Base-by-base conservation (phyloP, 2,329 filamentous ascomycete genomes). In the Trematosphaeria pertusa region DNA sequence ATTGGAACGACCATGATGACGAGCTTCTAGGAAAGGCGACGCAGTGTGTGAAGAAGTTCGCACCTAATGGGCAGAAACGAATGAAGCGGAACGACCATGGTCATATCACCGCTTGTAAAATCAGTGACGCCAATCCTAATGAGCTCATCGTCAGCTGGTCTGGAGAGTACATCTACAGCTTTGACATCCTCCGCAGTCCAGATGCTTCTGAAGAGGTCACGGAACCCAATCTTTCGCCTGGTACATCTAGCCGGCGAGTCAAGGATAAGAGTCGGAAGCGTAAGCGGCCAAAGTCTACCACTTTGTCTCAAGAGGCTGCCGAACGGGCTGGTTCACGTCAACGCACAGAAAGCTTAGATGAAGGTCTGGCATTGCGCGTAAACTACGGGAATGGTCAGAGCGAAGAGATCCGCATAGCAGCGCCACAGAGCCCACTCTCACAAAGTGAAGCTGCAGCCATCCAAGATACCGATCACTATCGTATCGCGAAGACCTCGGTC, bases 81-180 rank as follows among this genome's bases (percentile, higher is more conserved):
- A 81, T 82, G 77, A 67, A 73, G 45, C 73, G 74, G 34, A 74
- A 73, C 46, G 81, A 85, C 43, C 80, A 80, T 50, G 82, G 84
- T 4, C 84, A 87, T 57, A 87, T 88, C 59, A 87, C 85, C 2
- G 84, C 85, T 12, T 87, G 84, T 69, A 88, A 87, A 69, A 88
- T 88, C 59, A 87, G 84, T 55, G 83, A 87, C 69, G 83, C 82
- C 7, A 80, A 85, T 49, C 86, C 85, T 0, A 85, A 87, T 52
- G 85, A 88, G 59, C 80, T 88, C 59, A 70, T 88, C 11, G 85
- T 83, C 17, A 87, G 84, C 57, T 88, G 85, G 85, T 87, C 83
- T 15, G 83, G 82, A 17, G 84, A 87, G 51, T 78, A 83, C 52
- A 84, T 87, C 39, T 85, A 86, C 69, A 82, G 81, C 56, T 88